A percentile compares a stretch with the other conserved stretches of the same genome.
Evolutionary conservation across 2,329 filamentous ascomycete species (phyloP).

Genomic region (Aspergillus sergii): DNA sequence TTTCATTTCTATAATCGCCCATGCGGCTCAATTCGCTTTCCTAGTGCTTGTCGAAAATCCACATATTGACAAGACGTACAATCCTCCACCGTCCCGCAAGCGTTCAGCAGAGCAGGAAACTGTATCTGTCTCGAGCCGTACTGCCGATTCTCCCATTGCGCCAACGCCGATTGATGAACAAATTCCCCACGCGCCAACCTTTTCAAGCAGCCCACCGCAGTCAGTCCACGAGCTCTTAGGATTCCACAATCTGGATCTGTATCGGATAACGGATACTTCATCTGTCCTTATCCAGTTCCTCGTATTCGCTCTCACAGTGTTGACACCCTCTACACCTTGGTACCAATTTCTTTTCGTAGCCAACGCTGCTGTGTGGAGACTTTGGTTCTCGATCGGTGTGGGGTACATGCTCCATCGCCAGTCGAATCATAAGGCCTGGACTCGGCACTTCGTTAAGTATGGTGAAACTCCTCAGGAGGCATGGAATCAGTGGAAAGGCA

Average conservation of each 20-base stretch:
- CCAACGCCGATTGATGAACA: slow-evolving; percentile 38
- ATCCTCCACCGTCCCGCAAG: slow-evolving; percentile 76
- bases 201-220: slow-evolving; percentile 57
- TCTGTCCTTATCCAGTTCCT: slow-evolving; percentile 77
- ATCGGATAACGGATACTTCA: slow-evolving; percentile 81
- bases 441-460: slow-evolving; percentile 94
- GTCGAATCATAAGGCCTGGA: slow-evolving; percentile 91
- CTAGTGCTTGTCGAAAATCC: slow-evolving; percentile 90
- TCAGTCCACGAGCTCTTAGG: slow-evolving; percentile 84
- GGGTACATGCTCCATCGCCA: slow-evolving; percentile 83
- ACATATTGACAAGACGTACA: slow-evolving; percentile 98
- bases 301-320: slow-evolving; percentile 70
- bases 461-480: slow-evolving; percentile 88
- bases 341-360: slow-evolving; percentile 79
- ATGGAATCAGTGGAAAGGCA: slow-evolving; percentile 96
- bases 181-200: slow-evolving; percentile 43
- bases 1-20: slow-evolving; percentile 93
- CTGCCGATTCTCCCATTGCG: slow-evolving; percentile 36
- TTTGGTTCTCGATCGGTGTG: slow-evolving; percentile 90
- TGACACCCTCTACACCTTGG: slow-evolving; percentile 74
- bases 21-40: slow-evolving; percentile 93
- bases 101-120: slow-evolving; percentile 37
- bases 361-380: slow-evolving; percentile 79
- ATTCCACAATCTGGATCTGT: slow-evolving; percentile 79
- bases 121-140: slow-evolving; percentile 30